These are phyloP conservation scores for Alternaria sp. DNA, from an alignment of 2,329 filamentous ascomycete species.

Conservation along the genomic window DNA sequence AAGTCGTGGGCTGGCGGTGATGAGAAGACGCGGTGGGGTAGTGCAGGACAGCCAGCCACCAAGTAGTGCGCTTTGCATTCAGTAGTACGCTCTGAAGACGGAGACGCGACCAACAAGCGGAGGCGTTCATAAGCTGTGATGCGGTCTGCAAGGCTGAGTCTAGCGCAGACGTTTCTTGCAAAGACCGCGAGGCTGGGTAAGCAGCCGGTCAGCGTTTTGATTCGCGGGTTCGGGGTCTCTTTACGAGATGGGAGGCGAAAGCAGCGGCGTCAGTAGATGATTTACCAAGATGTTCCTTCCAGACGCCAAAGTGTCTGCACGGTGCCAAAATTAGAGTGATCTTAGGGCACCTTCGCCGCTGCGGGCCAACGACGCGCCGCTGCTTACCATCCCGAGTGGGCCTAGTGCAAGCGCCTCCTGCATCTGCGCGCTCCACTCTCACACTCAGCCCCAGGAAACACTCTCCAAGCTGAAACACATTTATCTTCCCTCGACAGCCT, in stretches of 20 bases:
- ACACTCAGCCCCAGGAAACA: slow-evolving; percentile 27
- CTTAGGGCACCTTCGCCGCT: slow-evolving; percentile 13
- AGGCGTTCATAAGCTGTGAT: slow-evolving; percentile 29
- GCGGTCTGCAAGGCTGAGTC: slow-evolving; percentile 27
- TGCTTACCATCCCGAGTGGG: slow-evolving; percentile 14
- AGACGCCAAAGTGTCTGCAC: slow-evolving; percentile 12
- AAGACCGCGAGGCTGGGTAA: slow-evolving; percentile 16
- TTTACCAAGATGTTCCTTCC: slow-evolving; percentile 1
- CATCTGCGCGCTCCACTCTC: slow-evolving; percentile 11
- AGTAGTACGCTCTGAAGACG: background rate
- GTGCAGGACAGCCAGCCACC: slow-evolving; percentile 31
- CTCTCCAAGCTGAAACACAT: slow-evolving; percentile 19
- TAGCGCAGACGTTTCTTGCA: slow-evolving; percentile 21
- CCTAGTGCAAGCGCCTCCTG: slow-evolving; percentile 21
- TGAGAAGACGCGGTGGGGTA: slow-evolving; percentile 83
- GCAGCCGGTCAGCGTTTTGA: background rate
- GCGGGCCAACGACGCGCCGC: slow-evolving; percentile 18
- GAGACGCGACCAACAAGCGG: slow-evolving; percentile 22
- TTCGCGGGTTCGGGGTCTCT: background rate
- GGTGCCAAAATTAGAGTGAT: slow-evolving; percentile 31
- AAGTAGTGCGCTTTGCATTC: background rate
- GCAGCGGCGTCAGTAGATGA: background rate
- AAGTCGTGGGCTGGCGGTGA: slow-evolving; percentile 84
- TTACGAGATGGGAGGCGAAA: slow-evolving; percentile 2
- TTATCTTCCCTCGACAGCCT: slow-evolving; percentile 22